These are phyloP conservation scores for Endothia cerciana DNA, from an alignment of 2,329 filamentous ascomycete genomes.

Conservation along the genomic window DNA sequence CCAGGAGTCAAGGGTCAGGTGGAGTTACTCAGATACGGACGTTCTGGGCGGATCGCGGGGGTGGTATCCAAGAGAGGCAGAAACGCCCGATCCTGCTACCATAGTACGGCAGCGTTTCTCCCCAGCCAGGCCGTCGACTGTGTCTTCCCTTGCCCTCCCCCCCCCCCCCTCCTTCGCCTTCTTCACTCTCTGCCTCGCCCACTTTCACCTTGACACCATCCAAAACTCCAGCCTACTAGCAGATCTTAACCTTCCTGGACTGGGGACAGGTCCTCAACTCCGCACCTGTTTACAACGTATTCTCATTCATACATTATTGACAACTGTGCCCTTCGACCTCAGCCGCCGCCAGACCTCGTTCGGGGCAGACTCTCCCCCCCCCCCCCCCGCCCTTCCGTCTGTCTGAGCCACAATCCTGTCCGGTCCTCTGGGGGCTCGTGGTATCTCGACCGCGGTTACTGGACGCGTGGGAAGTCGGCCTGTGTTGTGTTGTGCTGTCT, in stretches of 20 bases:
- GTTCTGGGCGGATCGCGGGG: slow-evolving; percentile 18
- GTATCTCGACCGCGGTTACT: neutral
- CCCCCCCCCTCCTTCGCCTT: slow-evolving; percentile 18
- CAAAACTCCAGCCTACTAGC: slow-evolving; percentile 25
- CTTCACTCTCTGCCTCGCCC: slow-evolving; percentile 18
- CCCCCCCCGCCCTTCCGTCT: too few species aligned
- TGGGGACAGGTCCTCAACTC: slow-evolving; percentile 30
- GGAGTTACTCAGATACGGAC: slow-evolving; percentile 18
- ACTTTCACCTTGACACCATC: slow-evolving; percentile 7
- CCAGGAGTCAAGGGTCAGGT: slow-evolving; percentile 20
- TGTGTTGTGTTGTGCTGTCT: slow-evolving; percentile 11
- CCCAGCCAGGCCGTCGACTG: neutral
- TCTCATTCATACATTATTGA: slow-evolving; percentile 7
- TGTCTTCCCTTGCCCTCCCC: slow-evolving; percentile 1
- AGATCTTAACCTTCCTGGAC: slow-evolving; percentile 28
- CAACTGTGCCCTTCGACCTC: slow-evolving; percentile 14
- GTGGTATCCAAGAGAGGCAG: slow-evolving; percentile 22
- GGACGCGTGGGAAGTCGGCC: neutral
- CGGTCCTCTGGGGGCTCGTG: neutral
- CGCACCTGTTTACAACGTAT: slow-evolving; percentile 19
- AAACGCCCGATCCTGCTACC: slow-evolving; percentile 21
- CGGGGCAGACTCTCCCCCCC: neutral
- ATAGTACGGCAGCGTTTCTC: neutral
- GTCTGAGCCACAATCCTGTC: neutral
- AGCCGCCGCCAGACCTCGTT: neutral